Conservation (phyloP, 176 grass and related monocot species). For the Echinochloa phyllopogon region DNA sequence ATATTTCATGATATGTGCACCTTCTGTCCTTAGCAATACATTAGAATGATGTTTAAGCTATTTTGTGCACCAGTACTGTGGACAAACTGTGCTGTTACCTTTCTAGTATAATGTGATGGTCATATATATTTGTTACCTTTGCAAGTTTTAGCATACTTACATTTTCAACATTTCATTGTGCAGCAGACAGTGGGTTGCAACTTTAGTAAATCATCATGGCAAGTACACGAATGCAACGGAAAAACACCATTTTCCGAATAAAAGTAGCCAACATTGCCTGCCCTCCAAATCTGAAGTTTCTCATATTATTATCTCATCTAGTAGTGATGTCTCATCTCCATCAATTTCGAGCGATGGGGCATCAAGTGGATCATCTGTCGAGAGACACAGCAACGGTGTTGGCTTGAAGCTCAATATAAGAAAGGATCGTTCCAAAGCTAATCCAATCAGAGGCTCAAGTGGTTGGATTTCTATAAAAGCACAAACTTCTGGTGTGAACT, state of each 20-base stretch:
- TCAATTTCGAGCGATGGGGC: constrained; percentile 59
- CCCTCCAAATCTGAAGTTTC: constrained; percentile 60
- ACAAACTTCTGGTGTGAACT: constrained; percentile 51
- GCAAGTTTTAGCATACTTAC: constrained; percentile 33
- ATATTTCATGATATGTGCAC: constrained; percentile 22
- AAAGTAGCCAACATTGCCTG: constrained; percentile 57
- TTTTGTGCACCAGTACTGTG: not conserved
- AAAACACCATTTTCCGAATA: constrained; percentile 36
- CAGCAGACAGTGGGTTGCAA: constrained; percentile 49
- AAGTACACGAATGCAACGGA: constrained; percentile 53
- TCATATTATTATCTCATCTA: constrained; percentile 57
- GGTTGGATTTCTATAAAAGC: constrained; percentile 84
- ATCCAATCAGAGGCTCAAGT: constrained; percentile 59
- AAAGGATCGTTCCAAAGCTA: constrained; percentile 54
- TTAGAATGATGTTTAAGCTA: not conserved
- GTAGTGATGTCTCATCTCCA: constrained; percentile 50
- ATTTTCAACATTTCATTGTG: constrained; percentile 31
- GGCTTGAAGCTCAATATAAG: constrained; percentile 63
- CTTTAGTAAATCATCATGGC: constrained; percentile 51
- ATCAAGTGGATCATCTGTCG: constrained; percentile 65
- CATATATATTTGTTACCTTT: not conserved
- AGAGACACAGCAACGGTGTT: constrained; percentile 52
- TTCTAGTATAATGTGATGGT: constrained; percentile 3
- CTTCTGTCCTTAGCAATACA: constrained; percentile 33
- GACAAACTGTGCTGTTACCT: not conserved